Base-by-base conservation (phyloP, 2,329 filamentous ascomycete genomes). In the Neonectria neomacrospora region DNA sequence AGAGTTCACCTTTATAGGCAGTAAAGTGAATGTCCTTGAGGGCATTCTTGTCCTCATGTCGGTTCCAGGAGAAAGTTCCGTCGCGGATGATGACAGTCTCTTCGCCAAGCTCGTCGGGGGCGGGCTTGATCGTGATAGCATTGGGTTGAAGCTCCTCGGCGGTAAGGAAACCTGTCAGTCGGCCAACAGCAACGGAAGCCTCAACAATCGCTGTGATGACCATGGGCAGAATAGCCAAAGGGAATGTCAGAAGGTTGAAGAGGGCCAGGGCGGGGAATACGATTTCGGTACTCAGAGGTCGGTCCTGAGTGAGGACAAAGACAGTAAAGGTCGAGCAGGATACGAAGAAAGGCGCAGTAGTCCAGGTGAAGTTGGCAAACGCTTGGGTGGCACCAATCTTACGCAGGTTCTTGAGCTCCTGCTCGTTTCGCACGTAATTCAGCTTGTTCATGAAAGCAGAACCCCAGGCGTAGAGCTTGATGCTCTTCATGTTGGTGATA, bases 401-500 rank as follows among this genome's bases (percentile, higher is more conserved):
- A 67, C 96, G 91, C 60, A 99, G 85, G 26, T 96, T 99, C 82
- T 96, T 96, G 58, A 99, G 83, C 80, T 99, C 96, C 72, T 93
- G 88, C 74, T 99, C 96, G 79, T 99, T 99, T 79, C 96, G 90
- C 64, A 99, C 94, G 77, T 92, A 92, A 80, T 96, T 98, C 63
- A 99, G 88, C 80, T 97, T 97, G 79, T 94, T 96, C 90, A 97
- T 97, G 76, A 99, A 99, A 14, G 96, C 95, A 30, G 90, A 91
- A 32, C 94, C 95, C 96, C 96, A 99, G 30, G 96, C 96, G 77
- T 97, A 99, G 20, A 99, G 87, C 82, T 99, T 99, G 83, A 99
- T 96, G 76, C 94, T 97, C 83, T 99, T 99, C 92, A 99, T 99
- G 80, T 98, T 98, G 84, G 96, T 97, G 75, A 99, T 84, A 69